Base-by-base conservation (phyloP, 768 basidiomycete genomes). In the Dendrothele bispora region DNA sequence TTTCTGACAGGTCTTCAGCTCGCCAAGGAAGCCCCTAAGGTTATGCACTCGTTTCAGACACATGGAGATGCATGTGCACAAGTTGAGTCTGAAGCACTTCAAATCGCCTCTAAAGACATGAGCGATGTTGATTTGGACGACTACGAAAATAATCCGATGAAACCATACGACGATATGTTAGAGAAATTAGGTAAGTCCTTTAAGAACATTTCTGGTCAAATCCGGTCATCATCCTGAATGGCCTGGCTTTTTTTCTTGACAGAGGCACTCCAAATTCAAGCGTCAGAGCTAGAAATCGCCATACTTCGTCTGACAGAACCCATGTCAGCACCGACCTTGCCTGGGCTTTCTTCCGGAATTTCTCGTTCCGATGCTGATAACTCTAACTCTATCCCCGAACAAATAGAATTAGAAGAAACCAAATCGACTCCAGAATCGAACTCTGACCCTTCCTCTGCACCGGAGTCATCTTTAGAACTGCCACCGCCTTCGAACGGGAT, bases 21-120 rank as follows among this genome's bases (percentile, higher is more conserved):
- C 45, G 61, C 67, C 4, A 67, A 67, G 47, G 65, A 65, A n/a
- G 75, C 74, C 1, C 77, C 79, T 17, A 59, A 57, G 1, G 61
- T 77, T n/a, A 78, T 80, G 67, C 70, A 77, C 50, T 53, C 62
- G 1, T 81, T 79, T 54, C 63, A 74, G 15, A 56, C 68, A 0
- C 74, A 79, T 55, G 77, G 75, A 3, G 72, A 77, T 27, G 62
- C 64, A 0, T 79, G 74, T 47, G 58, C 67, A 11, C 58, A 61
- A 4, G 55, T 71, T 7, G 74, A 78, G 56, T 61, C 60, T 3
- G 72, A 75, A 46, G 74, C 77, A 3, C 56, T 79, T 6, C 58
- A 72, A 36, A 64, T 79, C 14, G 76, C 74, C 0, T 61, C 65
- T 15, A 43, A 57, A 10, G 61, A 58, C 17, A 43, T 59, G 1